phyloP scores from a whole-genome alignment of 345 rosid genomes.

The Anastatica hierochuntica region DNA sequence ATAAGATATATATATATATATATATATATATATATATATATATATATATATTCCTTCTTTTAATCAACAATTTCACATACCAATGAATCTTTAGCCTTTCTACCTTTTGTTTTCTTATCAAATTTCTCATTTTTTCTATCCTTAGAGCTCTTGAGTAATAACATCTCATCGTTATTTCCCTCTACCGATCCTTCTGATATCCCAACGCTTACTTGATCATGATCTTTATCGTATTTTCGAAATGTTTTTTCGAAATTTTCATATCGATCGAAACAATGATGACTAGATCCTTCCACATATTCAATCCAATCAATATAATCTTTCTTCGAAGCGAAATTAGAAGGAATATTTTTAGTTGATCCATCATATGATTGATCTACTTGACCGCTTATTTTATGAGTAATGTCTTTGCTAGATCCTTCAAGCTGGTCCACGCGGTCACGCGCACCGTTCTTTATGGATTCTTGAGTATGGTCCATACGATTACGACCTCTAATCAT shows the following conservation, averaged over 20 bases:
- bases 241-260: neutral
- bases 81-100: no score
- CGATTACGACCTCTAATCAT: neutral
- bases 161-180: constrained; percentile 11
- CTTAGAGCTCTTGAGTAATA: constrained; percentile 16
- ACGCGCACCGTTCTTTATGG: no score
- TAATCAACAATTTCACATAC: no score
- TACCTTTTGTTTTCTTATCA: no score
- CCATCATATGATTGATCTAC: constrained; percentile 1
- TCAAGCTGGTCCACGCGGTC: no score
- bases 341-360: neutral
- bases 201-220: constrained; percentile 6
- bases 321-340: constrained; percentile 12
- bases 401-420: constrained; percentile 4
- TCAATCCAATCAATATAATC: constrained; percentile 29
- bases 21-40: no score
- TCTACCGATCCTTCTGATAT: constrained; percentile 25
- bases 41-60: no score
- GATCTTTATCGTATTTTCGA: neutral
- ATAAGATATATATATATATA: no score
- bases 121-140: neutral
- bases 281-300: constrained; percentile 26
- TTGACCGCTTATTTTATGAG: no score
- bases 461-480: no score
- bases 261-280: constrained; percentile 23